Conservation (phyloP, 2,329 filamentous ascomycete species). For the Aureobasidium mangrovei region DNA sequence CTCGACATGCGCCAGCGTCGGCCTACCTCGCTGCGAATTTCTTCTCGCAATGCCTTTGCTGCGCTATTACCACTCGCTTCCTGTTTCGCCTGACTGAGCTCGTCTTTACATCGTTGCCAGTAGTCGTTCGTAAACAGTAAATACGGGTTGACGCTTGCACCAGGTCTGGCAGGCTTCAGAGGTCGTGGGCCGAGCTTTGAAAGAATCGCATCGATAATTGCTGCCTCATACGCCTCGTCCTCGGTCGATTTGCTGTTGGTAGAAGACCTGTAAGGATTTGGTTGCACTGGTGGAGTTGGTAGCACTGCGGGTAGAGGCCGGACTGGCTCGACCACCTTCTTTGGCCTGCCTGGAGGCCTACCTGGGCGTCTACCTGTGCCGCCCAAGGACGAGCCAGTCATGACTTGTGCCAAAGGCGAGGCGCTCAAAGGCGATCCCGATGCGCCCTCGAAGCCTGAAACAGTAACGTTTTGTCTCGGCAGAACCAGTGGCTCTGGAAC, state of each 20-base stretch:
- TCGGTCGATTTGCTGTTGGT: constrained; percentile 20
- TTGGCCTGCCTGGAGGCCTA: constrained; percentile 10
- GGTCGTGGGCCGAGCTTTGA: constrained; percentile 65
- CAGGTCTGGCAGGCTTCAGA: constrained; percentile 60
- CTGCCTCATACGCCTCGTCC: constrained; percentile 47
- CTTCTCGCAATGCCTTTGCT: constrained; percentile 58
- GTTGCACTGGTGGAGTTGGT: background rate
- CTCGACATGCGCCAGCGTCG: constrained; percentile 81
- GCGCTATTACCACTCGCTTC: constrained; percentile 55
- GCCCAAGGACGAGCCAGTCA: background rate
- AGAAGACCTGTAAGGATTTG: constrained; percentile 16
- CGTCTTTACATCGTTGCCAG: constrained; percentile 52
- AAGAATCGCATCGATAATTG: constrained; percentile 48
- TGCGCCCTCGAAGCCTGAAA: constrained; percentile 27
- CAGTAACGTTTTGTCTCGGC: constrained; percentile 43
- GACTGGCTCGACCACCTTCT: constrained; percentile 11
- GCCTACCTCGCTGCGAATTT: constrained; percentile 76
- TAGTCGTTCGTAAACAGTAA: constrained; percentile 76
- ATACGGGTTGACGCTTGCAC: constrained; percentile 66
- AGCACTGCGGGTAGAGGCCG: constrained; percentile 10
- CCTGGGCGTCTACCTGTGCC: background rate
- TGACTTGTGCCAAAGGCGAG: background rate
- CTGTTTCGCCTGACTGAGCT: constrained; percentile 60
- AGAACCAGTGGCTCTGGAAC: constrained; percentile 68
- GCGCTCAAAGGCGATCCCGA: background rate